These are phyloP conservation scores for Colletotrichum acutatum DNA, from an alignment of 2,329 filamentous ascomycete genomes.

Conservation along the genomic window DNA sequence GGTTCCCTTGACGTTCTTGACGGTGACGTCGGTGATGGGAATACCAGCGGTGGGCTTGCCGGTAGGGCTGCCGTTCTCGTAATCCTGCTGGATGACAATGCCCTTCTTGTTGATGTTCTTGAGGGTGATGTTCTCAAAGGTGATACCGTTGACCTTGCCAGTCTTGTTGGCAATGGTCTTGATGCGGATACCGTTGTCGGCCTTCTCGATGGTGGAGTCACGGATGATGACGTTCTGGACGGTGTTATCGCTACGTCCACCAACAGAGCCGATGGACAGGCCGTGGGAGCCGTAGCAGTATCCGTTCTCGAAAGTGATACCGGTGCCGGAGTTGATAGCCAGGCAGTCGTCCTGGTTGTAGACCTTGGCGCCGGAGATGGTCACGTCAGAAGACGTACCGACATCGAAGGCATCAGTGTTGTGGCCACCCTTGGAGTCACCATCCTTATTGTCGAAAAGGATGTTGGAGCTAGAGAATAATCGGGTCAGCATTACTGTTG, in stretches of 20 bases:
- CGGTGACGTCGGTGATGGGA: constrained; percentile 61
- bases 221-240: constrained; percentile 64
- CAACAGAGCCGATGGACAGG: constrained; percentile 56
- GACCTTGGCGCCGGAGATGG: constrained; percentile 62
- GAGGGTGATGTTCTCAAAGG: constrained; percentile 56
- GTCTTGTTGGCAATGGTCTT: constrained; percentile 60
- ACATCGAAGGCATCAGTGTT: constrained; percentile 72
- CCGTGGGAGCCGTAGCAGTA: constrained; percentile 58
- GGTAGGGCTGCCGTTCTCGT: constrained; percentile 57
- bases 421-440: constrained; percentile 50
- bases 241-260: constrained; percentile 60
- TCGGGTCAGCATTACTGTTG: neutral
- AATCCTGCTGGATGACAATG: constrained; percentile 56
- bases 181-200: constrained; percentile 62
- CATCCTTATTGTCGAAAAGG: constrained; percentile 52
- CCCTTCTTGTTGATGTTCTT: constrained; percentile 53
- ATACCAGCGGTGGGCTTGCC: constrained; percentile 58
- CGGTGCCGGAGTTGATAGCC: constrained; percentile 64
- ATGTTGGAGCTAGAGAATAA: constrained; percentile 42
- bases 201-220: constrained; percentile 61
- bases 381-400: constrained; percentile 58
- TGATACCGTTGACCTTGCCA: constrained; percentile 55
- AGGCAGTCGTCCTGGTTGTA: constrained; percentile 73
- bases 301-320: constrained; percentile 57
- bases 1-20: constrained; percentile 56